Percentiles rank a stretch among this genome's conserved stretches.
Evolutionary conservation across 1,139 yeast genomes (phyloP).

Genomic region (Yamadazyma atlantica): DNA sequence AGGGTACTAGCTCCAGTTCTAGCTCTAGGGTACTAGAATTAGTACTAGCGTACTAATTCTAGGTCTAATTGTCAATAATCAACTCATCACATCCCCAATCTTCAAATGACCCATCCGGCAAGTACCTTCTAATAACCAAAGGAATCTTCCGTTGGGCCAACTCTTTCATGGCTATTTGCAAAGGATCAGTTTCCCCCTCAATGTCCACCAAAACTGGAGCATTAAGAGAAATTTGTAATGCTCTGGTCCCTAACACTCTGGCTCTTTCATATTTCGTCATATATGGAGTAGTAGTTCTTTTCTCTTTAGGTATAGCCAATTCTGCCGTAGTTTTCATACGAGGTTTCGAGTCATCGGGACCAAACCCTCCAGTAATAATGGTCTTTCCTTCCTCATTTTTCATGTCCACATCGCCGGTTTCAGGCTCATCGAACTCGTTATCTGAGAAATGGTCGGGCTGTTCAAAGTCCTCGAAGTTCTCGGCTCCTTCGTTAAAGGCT

Average conservation of each 20-base stretch:
- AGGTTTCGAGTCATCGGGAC: slow-evolving; percentile 55
- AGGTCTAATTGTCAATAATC: slow-evolving; percentile 80
- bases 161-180: slow-evolving; percentile 97
- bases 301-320: slow-evolving; percentile 84
- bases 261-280: slow-evolving; percentile 99
- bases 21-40: too few species aligned
- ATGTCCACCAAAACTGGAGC: slow-evolving; percentile 97
- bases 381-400: slow-evolving; percentile 75
- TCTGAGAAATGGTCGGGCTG: slow-evolving; percentile 77
- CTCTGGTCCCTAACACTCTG: slow-evolving; percentile 93
- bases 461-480: slow-evolving; percentile 78
- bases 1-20: too few species aligned
- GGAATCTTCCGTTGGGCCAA: slow-evolving; percentile 94
- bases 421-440: slow-evolving; percentile 51
- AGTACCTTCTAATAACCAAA: slow-evolving; percentile 87
- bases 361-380: slow-evolving; percentile 66
- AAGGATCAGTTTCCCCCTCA: slow-evolving; percentile 99
- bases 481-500: slow-evolving; percentile 76
- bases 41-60: too few species aligned
- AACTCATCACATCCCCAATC: slow-evolving; percentile 99
- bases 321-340: slow-evolving; percentile 69
- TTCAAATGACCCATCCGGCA: slow-evolving; percentile 96
- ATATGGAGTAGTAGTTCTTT: slow-evolving; percentile 94
- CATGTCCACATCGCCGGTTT: slow-evolving; percentile 46
- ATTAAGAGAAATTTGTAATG: slow-evolving; percentile 93